Conservation (phyloP, 768 basidiomycete species). For the Sistotremastrum niveocremeum region DNA sequence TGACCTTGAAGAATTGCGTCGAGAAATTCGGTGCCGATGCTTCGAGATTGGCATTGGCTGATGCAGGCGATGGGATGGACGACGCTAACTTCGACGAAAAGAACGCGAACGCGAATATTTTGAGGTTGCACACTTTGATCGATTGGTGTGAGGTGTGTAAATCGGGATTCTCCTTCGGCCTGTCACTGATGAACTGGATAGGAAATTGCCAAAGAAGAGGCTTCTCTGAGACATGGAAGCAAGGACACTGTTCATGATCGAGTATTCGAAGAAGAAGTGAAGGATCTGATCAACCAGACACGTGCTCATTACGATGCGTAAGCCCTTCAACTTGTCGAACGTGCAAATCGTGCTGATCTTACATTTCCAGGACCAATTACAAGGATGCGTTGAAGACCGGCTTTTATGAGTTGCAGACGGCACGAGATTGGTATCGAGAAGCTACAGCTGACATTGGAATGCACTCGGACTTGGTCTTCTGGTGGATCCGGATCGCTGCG, state of each 20-base stretch:
- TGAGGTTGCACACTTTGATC: constrained; percentile 81
- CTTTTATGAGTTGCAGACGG: constrained; percentile 88
- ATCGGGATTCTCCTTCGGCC: not conserved
- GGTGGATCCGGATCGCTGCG: constrained; percentile 75
- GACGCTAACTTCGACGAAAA: constrained; percentile 99
- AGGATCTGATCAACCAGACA: constrained; percentile 70
- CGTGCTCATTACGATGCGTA: constrained; percentile 73
- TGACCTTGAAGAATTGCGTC: constrained; percentile 80
- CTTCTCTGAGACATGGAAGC: constrained; percentile 59
- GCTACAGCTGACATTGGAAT: constrained; percentile 81
- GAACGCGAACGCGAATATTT: constrained; percentile 91
- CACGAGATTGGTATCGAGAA: constrained; percentile 93
- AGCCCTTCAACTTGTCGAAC: constrained; percentile 16
- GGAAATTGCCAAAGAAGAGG: constrained; percentile 69
- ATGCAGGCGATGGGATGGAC: constrained; percentile 94
- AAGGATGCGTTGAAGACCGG: constrained; percentile 93
- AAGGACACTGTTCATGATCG: constrained; percentile 70
- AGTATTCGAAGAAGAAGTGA: constrained; percentile 86
- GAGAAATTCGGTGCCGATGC: constrained; percentile 97
- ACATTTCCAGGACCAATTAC: constrained; percentile 63
- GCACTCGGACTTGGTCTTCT: constrained; percentile 76
- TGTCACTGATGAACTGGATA: constrained; percentile 16
- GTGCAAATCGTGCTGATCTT: not conserved
- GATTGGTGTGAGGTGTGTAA: constrained; percentile 76
- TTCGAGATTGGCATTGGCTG: constrained; percentile 80